Evolutionary conservation across 331 rosid genomes (phyloP).

Genomic region (Prunus yedoensis): DNA sequence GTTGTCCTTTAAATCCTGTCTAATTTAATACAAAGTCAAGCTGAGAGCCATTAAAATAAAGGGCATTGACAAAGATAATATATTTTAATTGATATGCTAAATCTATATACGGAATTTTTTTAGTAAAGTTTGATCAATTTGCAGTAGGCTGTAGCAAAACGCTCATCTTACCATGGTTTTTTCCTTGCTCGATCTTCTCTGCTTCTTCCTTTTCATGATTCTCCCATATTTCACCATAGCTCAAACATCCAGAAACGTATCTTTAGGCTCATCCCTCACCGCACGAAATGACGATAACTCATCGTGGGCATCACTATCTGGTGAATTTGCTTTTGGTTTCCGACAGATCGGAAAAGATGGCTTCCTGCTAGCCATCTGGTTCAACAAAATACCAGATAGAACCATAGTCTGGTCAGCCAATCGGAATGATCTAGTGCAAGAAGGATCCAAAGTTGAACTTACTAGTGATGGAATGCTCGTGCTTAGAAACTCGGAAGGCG

Average conservation of each 20-base stretch:
- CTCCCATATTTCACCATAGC: not conserved
- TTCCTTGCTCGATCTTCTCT: not conserved
- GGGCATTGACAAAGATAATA: no score
- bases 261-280: conserved; percentile 1
- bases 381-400: not conserved
- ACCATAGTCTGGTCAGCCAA: conserved; percentile 21
- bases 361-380: conserved; percentile 28
- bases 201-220: not conserved
- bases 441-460: conserved; percentile 17
- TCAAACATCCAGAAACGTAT: not conserved
- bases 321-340: conserved; percentile 26
- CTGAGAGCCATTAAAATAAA: no score
- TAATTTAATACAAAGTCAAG: no score
- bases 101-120: no score
- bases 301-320: conserved; percentile 3
- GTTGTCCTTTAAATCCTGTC: no score
- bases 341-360: not conserved
- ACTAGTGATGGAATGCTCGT: not conserved
- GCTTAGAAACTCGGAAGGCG: not conserved
- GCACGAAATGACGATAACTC: not conserved
- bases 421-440: not conserved
- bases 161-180: not conserved
- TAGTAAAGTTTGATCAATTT: no score
- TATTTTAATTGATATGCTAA: no score
- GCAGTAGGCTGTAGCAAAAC: no score